Conservation (phyloP, 805 yeast species). For the Kluyveromyces nonfermentans region DNA sequence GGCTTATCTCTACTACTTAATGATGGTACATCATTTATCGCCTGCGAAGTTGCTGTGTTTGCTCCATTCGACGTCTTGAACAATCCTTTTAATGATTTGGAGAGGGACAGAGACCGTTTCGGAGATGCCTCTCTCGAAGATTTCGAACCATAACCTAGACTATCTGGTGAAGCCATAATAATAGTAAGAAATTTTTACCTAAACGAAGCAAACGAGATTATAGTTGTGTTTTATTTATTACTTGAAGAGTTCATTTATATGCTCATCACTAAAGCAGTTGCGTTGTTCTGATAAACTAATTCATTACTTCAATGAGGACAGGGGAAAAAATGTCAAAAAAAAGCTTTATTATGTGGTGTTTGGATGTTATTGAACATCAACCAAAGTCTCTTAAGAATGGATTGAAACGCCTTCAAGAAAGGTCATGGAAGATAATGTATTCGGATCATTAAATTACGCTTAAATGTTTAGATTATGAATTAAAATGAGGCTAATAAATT, state of each 20-base stretch:
- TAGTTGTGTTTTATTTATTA: no score
- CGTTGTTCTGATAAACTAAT: background rate
- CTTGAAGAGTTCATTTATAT: background rate
- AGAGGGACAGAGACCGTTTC: slow-evolving; percentile 19
- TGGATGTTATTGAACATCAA: background rate
- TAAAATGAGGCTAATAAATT: slow-evolving; percentile 33
- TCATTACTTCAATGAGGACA: background rate
- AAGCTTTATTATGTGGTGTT: background rate
- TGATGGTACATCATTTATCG: slow-evolving; percentile 2
- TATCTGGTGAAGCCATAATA: slow-evolving; percentile 1
- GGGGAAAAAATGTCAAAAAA: background rate
- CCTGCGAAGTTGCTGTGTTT: slow-evolving; percentile 7
- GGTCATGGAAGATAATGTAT: no score
- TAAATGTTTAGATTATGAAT: no score
- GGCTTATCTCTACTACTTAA: slow-evolving; percentile 2
- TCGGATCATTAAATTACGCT: no score
- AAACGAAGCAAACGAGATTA: no score
- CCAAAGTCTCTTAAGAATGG: background rate
- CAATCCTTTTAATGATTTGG: slow-evolving; percentile 22
- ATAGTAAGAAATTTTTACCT: no score
- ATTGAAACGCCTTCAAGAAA: no score
- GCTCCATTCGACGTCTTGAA: slow-evolving; percentile 9
- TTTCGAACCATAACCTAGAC: slow-evolving; percentile 2
- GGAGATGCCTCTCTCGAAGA: slow-evolving; percentile 6
- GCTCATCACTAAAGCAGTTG: background rate